Evolutionary conservation across 176 grass and related monocot genomes (phyloP), one percentile per base, ranked within the genome.

Genomic region (Puya raimondii): DNA sequence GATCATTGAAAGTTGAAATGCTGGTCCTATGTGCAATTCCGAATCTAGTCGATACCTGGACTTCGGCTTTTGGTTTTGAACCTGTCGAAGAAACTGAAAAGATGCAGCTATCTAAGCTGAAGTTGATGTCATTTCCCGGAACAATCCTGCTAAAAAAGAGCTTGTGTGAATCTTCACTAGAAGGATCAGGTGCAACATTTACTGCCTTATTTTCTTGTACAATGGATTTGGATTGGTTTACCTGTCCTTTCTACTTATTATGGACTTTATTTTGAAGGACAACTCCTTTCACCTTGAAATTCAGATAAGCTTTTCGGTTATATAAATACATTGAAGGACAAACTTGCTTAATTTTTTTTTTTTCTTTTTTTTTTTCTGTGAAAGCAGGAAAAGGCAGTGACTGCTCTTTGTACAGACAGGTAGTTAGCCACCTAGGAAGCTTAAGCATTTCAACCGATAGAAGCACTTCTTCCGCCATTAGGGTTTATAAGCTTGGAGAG

Each of bases 1-100:
- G 85, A 82, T 85, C 72, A 1, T 66, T 96, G 65, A 81, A 85
- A 48, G 91, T 96, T 56, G 79, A 91, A 73, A 83, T 78, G 72
- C 70, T 96, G 11, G 64, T 96, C 49, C 75, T 96, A n/a, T 91
- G 74, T 0, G 87, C 87, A 59, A 91, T 96, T 59, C 84, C 91
- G 9, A 79, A 25, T 53, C 50, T 91, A 42, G 84, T 81, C 12
- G 82, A 88, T 9, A 91, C 79, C 33, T 96, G 91, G 91, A 91
- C 56, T 14, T 85, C 74, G 0, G 50, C 57, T 42, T 91, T 91
- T 49, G 88, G 92, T 16, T 96, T 91, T 53, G 65, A 22, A 42
- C 73, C 59, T 20, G 75, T 89, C n/a, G 81, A 87, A 50, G 86
- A 91, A 0, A 47, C 10, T 1, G 92, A 96, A 63, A 96, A 83